Conservation (phyloP, 352 stramenopile species). For the Sclerospora graminicola region DNA sequence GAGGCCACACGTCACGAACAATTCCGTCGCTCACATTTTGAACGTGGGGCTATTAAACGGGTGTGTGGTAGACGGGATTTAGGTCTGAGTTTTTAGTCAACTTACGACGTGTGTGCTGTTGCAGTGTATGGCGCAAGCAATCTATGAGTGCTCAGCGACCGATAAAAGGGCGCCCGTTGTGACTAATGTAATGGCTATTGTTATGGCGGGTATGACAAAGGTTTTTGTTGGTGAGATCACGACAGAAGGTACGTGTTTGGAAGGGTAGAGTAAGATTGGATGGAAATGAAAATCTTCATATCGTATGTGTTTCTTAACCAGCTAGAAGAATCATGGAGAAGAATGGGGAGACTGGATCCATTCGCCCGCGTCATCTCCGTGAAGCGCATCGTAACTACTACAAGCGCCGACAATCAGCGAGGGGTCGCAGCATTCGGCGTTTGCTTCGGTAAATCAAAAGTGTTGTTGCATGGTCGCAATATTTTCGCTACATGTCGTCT, state of each 20-base stretch:
- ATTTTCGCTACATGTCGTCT: conserved; percentile 19
- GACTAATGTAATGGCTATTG: conserved; percentile 81
- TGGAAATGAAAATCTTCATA: neutral
- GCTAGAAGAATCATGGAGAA: conserved; percentile 74
- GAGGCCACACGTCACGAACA: conserved; percentile 68
- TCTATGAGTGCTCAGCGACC: conserved; percentile 45
- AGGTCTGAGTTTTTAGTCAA: neutral
- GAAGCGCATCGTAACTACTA: conserved; percentile 82
- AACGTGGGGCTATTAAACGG: conserved; percentile 67
- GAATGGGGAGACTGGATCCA: conserved; percentile 63
- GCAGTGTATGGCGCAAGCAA: conserved; percentile 69
- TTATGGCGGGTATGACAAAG: conserved; percentile 84
- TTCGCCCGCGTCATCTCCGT: conserved; percentile 60
- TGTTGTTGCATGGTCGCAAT: neutral
- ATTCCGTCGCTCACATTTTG: conserved; percentile 77
- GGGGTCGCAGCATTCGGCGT: conserved; percentile 46
- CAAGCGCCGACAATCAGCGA: conserved; percentile 51
- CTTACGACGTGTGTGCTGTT: conserved; percentile 3
- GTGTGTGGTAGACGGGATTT: conserved; percentile 16
- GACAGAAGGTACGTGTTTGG: conserved; percentile 40
- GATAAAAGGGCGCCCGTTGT: conserved; percentile 50
- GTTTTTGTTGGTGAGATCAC: conserved; percentile 74
- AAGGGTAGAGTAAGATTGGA: neutral
- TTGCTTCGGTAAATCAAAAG: conserved; percentile 31
- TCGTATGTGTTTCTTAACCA: conserved; percentile 7